Conservation (phyloP, 768 basidiomycete genomes). For the Leccinum rimulosum region DNA sequence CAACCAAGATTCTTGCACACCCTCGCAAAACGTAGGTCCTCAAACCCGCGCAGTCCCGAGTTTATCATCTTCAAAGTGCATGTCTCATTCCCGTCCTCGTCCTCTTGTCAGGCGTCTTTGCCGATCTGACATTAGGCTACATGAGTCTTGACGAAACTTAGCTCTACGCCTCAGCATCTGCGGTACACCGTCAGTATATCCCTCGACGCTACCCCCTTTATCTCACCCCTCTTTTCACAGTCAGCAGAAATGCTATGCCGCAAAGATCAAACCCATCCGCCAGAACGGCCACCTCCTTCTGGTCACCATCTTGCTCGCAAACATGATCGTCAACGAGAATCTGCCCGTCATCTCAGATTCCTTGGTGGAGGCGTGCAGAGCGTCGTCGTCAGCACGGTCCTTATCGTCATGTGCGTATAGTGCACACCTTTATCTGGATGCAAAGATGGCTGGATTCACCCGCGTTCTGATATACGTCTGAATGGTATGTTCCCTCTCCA, state of each 20-base stretch:
- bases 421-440: slow-evolving; percentile 66
- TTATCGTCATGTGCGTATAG: slow-evolving; percentile 79
- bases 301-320: slow-evolving; percentile 78
- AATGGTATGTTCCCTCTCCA: slow-evolving; percentile 44
- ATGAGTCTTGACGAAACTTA: slow-evolving; percentile 94
- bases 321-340: slow-evolving; percentile 91
- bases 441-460: slow-evolving; percentile 77
- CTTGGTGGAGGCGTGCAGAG: slow-evolving; percentile 77
- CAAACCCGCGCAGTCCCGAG: slow-evolving; percentile 16
- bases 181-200: slow-evolving; percentile 66
- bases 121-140: slow-evolving; percentile 88
- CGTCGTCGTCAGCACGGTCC: slow-evolving; percentile 77
- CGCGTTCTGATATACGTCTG: slow-evolving; percentile 59
- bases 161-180: slow-evolving; percentile 33
- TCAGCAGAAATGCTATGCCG: slow-evolving; percentile 75
- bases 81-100: slow-evolving; percentile 76
- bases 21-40: slow-evolving; percentile 32
- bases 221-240: slow-evolving; percentile 35
- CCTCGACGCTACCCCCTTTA: not conserved
- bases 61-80: slow-evolving; percentile 38
- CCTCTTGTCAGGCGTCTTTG: slow-evolving; percentile 80
- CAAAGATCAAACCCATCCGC: slow-evolving; percentile 83
- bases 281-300: slow-evolving; percentile 80
- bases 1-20: slow-evolving; percentile 17
- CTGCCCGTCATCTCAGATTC: slow-evolving; percentile 82